A percentile compares a stretch with the other conserved stretches of the same genome.
phyloP scores from a whole-genome alignment of 257 asterid genomes.

The Jacaranda mimosifolia region DNA sequence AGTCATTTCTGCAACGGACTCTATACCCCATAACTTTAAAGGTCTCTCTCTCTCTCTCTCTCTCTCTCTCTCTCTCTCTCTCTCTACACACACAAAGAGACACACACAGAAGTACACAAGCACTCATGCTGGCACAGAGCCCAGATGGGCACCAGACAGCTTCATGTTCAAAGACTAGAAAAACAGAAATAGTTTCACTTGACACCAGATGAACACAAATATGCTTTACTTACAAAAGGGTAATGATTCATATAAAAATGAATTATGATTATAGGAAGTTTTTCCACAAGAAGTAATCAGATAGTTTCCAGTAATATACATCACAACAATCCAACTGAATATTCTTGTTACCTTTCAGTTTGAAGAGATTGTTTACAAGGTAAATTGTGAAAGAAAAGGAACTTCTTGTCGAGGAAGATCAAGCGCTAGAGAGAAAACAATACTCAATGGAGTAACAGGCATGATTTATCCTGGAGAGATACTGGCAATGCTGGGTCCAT shows the following conservation, averaged over 20 bases:
- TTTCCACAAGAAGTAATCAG: neutral
- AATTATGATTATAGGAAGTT: neutral
- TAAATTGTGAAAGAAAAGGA: constrained; percentile 48
- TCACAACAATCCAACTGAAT: constrained; percentile 14
- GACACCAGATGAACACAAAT: neutral
- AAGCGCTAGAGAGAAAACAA: constrained; percentile 57
- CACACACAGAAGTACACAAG: neutral
- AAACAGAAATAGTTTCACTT: constrained; percentile 5
- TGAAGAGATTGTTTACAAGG: constrained; percentile 72
- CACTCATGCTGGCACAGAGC: neutral
- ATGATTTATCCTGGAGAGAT: constrained; percentile 76
- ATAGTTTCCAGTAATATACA: constrained; percentile 8
- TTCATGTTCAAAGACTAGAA: neutral
- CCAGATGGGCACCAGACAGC: neutral
- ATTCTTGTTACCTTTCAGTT: constrained; percentile 51
- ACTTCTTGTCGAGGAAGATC: constrained; percentile 49
- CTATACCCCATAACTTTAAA: constrained; percentile 68
- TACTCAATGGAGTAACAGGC: constrained; percentile 74
- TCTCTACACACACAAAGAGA: neutral
- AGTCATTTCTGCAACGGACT: constrained; percentile 52
- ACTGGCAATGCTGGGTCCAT: constrained; percentile 84
- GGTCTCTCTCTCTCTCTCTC: constrained; percentile 48
- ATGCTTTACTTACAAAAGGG: neutral
- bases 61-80: constrained; percentile 1
- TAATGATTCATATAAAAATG: neutral